Base-by-base conservation (phyloP, 1,284 basidiomycete genomes). In the Malassezia pachydermatis region DNA sequence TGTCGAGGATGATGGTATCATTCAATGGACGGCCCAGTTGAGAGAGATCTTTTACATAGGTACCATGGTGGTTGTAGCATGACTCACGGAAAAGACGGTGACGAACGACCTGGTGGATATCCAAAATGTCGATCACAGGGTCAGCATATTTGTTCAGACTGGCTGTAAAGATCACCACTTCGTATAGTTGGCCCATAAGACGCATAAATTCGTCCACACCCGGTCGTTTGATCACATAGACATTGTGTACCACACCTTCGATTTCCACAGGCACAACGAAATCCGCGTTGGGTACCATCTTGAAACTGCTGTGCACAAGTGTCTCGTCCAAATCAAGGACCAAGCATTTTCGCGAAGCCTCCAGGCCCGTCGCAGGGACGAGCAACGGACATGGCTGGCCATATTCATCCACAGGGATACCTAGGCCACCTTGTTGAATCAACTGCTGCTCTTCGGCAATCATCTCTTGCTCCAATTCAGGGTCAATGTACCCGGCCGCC, bases 181-280 rank as follows among this genome's bases (percentile, higher is more conserved):
- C 92, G 73, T 94, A 99, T 42, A 96, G 81, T 73, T 94, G 86
- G 34, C 94, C 92, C 94, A 98, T 98, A 73, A 81, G 83, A 73
- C 86, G 85, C 74, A 99, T 76, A 74, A 98, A 99, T 68, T 83
- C 84, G 75, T 99, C 92, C 22, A 99, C 94, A 7, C 92, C 92
- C 2, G 92, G 92, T 39, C 92, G 83, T 75, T 99, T 99, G 74
- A 99, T 88, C 34, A 98, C 94, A 74, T 98, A 96, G 54, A 98
- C 88, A 66, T 96, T 96, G 73, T 99, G 92, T 77, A 85, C 87
- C 63, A 92, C 83, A 57, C 87, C 89, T 71, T 99, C 94, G 59
- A 99, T 99, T 75, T 98, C 94, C 39, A 98, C 92, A 1, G 94
- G 94, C 0, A 98, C 92, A 55, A 98, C 86, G 73, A 90, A 99